Percentiles rank a stretch among this genome's conserved stretches.
These are phyloP conservation scores for Didymosphaeria variabile DNA, from an alignment of 2,329 filamentous ascomycete genomes.

Conservation along the genomic window DNA sequence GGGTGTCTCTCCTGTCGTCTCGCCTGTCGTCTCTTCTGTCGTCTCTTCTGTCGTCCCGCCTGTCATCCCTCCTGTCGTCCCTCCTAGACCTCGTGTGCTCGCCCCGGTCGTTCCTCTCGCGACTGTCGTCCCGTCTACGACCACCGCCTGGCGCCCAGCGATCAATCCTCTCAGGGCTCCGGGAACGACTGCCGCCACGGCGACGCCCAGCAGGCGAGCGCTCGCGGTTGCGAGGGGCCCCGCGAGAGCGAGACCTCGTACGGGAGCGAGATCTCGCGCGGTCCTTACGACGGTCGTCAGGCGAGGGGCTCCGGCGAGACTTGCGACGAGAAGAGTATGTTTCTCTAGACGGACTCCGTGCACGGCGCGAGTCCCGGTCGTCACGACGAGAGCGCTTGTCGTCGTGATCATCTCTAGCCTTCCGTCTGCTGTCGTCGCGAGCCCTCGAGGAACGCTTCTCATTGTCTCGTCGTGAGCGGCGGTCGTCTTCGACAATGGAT, in stretches of 20 bases:
- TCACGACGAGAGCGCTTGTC: slow-evolving; percentile 37
- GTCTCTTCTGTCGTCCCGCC: slow-evolving; percentile 28
- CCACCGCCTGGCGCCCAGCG: slow-evolving; percentile 43
- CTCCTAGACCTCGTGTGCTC: slow-evolving; percentile 11
- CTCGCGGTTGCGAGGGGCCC: slow-evolving; percentile 28
- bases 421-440: slow-evolving; percentile 36
- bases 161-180: slow-evolving; percentile 51
- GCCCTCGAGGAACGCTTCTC: slow-evolving; percentile 23
- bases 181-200: slow-evolving; percentile 29
- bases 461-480: slow-evolving; percentile 29
- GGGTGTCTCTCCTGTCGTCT: slow-evolving; percentile 35
- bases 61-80: slow-evolving; percentile 38
- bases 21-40: too few relatives aligned
- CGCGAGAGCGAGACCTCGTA: slow-evolving; percentile 31
- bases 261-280: slow-evolving; percentile 27
- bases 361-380: slow-evolving; percentile 31
- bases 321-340: slow-evolving; percentile 39
- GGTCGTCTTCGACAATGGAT: slow-evolving; percentile 35
- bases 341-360: slow-evolving; percentile 41
- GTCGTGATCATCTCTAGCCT: slow-evolving; percentile 36
- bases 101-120: slow-evolving; percentile 17
- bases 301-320: slow-evolving; percentile 40
- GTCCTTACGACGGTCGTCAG: slow-evolving; percentile 34
- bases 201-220: slow-evolving; percentile 28
- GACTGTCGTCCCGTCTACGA: slow-evolving; percentile 28